A percentile compares a stretch with the other conserved stretches of the same genome.
phyloP scores from a whole-genome alignment of 306 rosid genomes.

The Castanea crenata region DNA sequence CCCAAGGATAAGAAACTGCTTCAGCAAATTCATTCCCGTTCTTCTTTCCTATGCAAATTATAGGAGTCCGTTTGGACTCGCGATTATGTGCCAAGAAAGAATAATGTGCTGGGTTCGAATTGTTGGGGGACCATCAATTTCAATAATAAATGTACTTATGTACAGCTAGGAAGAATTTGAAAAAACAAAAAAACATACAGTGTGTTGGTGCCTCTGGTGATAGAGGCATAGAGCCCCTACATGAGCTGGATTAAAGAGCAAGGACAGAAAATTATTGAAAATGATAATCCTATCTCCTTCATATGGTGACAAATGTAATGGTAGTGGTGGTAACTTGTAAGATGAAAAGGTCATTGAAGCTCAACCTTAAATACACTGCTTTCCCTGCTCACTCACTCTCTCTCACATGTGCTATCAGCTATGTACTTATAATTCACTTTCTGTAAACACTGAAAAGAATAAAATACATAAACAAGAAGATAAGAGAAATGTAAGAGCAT shows the following conservation, averaged over 20 bases:
- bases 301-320: slow-evolving; percentile 16
- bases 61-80: too few species aligned
- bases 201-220: background rate
- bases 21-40: too few species aligned
- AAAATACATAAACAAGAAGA: background rate
- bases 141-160: background rate
- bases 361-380: slow-evolving; percentile 61
- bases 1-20: too few species aligned
- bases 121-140: slow-evolving; percentile 22
- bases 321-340: background rate
- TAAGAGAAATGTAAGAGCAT: background rate
- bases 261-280: slow-evolving; percentile 13
- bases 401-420: background rate
- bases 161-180: background rate
- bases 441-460: too few species aligned
- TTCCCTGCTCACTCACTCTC: background rate
- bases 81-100: too few species aligned
- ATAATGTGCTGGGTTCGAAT: too few species aligned
- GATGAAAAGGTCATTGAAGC: slow-evolving; percentile 23
- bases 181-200: background rate
- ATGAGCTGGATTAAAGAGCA: background rate
- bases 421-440: background rate
- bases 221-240: slow-evolving; percentile 13
- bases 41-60: too few species aligned
- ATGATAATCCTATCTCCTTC: slow-evolving; percentile 1